These are phyloP conservation scores for Aureoboletus auriporus DNA, from an alignment of 768 basidiomycete genomes.

Conservation along the genomic window DNA sequence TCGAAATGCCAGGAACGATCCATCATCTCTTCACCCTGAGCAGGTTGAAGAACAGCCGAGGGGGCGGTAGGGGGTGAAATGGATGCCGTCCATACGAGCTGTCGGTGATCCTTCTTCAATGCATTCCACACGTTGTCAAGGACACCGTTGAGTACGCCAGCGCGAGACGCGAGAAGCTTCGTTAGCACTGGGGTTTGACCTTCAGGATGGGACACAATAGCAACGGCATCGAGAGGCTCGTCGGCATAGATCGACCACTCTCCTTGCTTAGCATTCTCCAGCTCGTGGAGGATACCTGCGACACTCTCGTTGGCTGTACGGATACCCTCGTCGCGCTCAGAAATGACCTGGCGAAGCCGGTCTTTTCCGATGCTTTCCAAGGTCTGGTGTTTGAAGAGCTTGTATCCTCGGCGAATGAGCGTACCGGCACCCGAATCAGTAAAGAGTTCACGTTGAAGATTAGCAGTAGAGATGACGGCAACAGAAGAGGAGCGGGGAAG, in stretches of 20 bases:
- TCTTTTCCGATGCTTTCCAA: slow-evolving; percentile 88
- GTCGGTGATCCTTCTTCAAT: slow-evolving; percentile 92
- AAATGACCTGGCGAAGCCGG: slow-evolving; percentile 89
- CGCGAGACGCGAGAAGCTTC: slow-evolving; percentile 84
- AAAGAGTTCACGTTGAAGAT: slow-evolving; percentile 96
- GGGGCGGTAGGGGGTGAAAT: slow-evolving; percentile 31
- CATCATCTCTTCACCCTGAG: slow-evolving; percentile 68
- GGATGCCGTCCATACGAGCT: slow-evolving; percentile 96
- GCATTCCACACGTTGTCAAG: slow-evolving; percentile 96
- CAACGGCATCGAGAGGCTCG: slow-evolving; percentile 93
- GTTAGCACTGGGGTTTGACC: slow-evolving; percentile 89
- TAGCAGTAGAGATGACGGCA: slow-evolving; percentile 91
- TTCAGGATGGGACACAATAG: slow-evolving; percentile 88
- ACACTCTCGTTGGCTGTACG: slow-evolving; percentile 79
- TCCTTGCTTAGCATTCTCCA: slow-evolving; percentile 67
- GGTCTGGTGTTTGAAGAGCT: slow-evolving; percentile 84
- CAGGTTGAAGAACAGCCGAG: slow-evolving; percentile 1
- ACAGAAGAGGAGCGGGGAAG: slow-evolving; percentile 98
- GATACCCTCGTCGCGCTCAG: slow-evolving; percentile 94
- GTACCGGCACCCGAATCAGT: slow-evolving; percentile 98
- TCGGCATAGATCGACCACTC: slow-evolving; percentile 98
- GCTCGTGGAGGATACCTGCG: slow-evolving; percentile 63
- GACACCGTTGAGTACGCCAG: slow-evolving; percentile 89
- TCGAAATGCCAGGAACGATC: slow-evolving; percentile 99
- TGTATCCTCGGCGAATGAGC: slow-evolving; percentile 96